Conservation (phyloP, 257 asterid species). For the Asclepias syriaca region DNA sequence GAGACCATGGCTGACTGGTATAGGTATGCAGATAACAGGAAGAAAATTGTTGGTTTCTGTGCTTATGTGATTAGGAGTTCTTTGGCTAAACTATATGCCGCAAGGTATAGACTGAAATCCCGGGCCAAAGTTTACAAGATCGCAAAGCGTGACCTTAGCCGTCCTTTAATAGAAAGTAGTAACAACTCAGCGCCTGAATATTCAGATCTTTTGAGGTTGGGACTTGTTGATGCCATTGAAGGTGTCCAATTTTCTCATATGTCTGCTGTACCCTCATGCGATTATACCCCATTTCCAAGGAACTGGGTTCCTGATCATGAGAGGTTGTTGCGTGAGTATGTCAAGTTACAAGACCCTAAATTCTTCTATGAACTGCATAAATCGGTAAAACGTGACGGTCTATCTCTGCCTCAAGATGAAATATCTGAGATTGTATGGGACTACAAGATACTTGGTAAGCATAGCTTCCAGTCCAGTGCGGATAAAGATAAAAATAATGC, state of each 20-base stretch:
- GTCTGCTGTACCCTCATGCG: slow-evolving; percentile 80
- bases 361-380: slow-evolving; percentile 65
- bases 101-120: slow-evolving; percentile 87
- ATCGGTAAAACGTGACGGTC: slow-evolving; percentile 51
- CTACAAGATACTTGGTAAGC: slow-evolving; percentile 63
- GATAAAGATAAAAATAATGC: slow-evolving; percentile 25
- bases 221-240: slow-evolving; percentile 85
- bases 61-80: slow-evolving; percentile 93
- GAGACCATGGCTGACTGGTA: slow-evolving; percentile 99
- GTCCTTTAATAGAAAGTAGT: slow-evolving; percentile 67
- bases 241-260: slow-evolving; percentile 82
- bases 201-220: slow-evolving; percentile 91
- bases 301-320: slow-evolving; percentile 90
- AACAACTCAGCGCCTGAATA: slow-evolving; percentile 90
- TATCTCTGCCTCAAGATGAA: slow-evolving; percentile 72
- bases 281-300: slow-evolving; percentile 87
- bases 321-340: slow-evolving; percentile 61
- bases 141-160: slow-evolving; percentile 77
- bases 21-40: slow-evolving; percentile 85
- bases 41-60: slow-evolving; percentile 89
- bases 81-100: slow-evolving; percentile 89
- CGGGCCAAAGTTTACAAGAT: slow-evolving; percentile 91
- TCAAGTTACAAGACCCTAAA: slow-evolving; percentile 67
- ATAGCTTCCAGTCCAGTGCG: slow-evolving; percentile 34
- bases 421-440: slow-evolving; percentile 77